Base-by-base conservation (phyloP, 2,329 filamentous ascomycete genomes). In the Fusarium denticulatum region DNA sequence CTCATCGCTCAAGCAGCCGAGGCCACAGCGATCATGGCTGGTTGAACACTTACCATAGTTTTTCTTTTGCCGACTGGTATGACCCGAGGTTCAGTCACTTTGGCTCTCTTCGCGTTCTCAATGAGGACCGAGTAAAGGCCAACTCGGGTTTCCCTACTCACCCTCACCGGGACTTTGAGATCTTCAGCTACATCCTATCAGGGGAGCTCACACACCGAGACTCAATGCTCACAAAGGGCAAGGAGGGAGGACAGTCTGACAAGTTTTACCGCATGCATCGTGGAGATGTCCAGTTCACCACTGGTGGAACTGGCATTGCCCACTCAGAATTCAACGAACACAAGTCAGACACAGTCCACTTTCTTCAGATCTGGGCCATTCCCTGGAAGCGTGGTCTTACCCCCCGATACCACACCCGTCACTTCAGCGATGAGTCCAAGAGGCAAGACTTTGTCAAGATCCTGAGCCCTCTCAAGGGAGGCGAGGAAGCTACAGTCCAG, bases 121-220 rank as follows among this genome's bases (percentile, higher is more conserved):
- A 97, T 79, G 94, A 97, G 84, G 94, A 97, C 81, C 92, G 94
- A 39, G 94, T 97, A 39, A 88, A 90, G 77, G 85, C 91, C 34
- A 88, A 90, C 67, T 90, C 88, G 15, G 94, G 94, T 9, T 97
- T 97, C 83, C 94, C 94, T 8, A 95, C 93, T 0, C 95, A 97
- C 80, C 91, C 91, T 32, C 95, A 97, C 82, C 89, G 92, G 72
- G 93, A 97, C 81, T 95, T 94, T 81, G 93, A 97, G 82, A 97
- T 97, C 83, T 97, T 96, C 87, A 92, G 88, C 79, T 96, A 97
- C 83, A 92, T 97, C 78, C 86, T 97, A n/a, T 90, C 87, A 52
- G 94, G 95, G 72, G 93, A 96, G 83, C 88, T 97, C 71, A 96
- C 95, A 53, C 95, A 97, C 85, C 92, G 94, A 53, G 94, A 97